These are phyloP conservation scores for Suillus americanus DNA, from an alignment of 768 basidiomycete species.

Conservation along the genomic window DNA sequence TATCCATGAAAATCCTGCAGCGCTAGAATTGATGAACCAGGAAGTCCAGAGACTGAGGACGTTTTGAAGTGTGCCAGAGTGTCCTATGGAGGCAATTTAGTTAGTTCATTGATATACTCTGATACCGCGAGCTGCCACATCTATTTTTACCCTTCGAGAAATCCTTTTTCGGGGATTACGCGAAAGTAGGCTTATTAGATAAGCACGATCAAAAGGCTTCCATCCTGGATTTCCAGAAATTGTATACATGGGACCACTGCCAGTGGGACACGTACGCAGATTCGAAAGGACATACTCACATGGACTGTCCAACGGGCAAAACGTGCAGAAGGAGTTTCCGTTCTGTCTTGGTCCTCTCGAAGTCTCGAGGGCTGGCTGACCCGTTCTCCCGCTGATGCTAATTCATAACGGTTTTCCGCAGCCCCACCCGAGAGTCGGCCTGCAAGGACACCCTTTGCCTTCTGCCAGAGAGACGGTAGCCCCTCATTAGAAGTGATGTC, in stretches of 20 bases:
- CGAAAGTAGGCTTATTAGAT: not conserved
- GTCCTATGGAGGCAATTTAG: conserved; percentile 46
- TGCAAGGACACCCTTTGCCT: conserved; percentile 32
- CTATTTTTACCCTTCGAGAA: not conserved
- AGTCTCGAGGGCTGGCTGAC: conserved; percentile 13
- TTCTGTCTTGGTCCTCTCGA: conserved; percentile 28
- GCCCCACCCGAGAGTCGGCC: conserved; percentile 15
- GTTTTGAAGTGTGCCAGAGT: conserved; percentile 72
- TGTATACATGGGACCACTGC: not conserved
- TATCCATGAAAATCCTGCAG: conserved; percentile 76
- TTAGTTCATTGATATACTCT: conserved; percentile 5
- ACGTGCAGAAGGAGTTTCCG: conserved; percentile 61
- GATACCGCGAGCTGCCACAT: not conserved
- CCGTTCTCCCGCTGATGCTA: conserved; percentile 22
- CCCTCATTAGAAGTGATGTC: conserved; percentile 36
- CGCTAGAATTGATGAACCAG: conserved; percentile 57
- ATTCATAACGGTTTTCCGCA: conserved; percentile 41
- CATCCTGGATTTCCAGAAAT: conserved; percentile 14
- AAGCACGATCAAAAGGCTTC: not conserved
- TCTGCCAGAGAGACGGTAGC: conserved; percentile 46
- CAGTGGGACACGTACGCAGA: not conserved
- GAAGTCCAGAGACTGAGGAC: conserved; percentile 59
- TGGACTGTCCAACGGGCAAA: conserved; percentile 68
- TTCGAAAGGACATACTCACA: conserved; percentile 38
- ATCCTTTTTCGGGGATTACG: not conserved